Conservation (phyloP, 495 filamentous ascomycete species). For the Durotheca rogersii region DNA sequence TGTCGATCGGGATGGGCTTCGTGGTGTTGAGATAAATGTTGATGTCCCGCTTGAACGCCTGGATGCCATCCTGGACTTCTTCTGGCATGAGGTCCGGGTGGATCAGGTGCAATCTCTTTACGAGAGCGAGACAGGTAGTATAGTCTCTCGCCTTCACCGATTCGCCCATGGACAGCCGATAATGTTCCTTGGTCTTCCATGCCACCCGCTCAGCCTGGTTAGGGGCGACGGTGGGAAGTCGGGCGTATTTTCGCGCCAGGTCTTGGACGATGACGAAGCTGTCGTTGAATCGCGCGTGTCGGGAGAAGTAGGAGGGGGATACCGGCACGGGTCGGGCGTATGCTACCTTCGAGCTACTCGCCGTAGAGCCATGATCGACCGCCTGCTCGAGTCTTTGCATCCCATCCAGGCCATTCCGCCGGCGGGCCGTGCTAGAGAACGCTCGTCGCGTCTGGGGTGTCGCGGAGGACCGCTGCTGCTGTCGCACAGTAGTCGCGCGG, state of each 20-base stretch:
- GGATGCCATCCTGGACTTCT: conserved; percentile 63
- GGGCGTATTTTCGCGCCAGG: conserved; percentile 66
- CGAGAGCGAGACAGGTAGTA: conserved; percentile 67
- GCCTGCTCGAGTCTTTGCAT: conserved; percentile 17
- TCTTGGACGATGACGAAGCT: conserved; percentile 70
- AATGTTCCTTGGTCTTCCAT: conserved; percentile 80
- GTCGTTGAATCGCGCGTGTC: conserved; percentile 81
- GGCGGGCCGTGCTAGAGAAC: conserved; percentile 12
- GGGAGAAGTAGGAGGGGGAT: conserved; percentile 92
- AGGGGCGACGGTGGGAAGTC: conserved; percentile 65
- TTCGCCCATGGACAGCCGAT: conserved; percentile 73
- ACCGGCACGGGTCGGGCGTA: conserved; percentile 72
- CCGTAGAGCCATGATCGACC: conserved; percentile 15
- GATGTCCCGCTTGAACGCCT: conserved; percentile 69
- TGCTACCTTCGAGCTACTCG: conserved; percentile 19
- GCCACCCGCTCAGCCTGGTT: conserved; percentile 71
- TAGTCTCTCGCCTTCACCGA: conserved; percentile 77
- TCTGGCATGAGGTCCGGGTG: conserved; percentile 73
- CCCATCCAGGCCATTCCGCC: conserved; percentile 5
- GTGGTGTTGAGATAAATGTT: conserved; percentile 65
- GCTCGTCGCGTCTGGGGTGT: conserved; percentile 16
- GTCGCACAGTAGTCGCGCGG: conserved; percentile 16
- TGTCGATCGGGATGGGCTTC: conserved; percentile 62
- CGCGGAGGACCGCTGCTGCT: conserved; percentile 15
- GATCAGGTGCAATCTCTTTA: conserved; percentile 82